Base-by-base conservation (phyloP, 495 filamentous ascomycete genomes). In the Melanomma pulvis-pyrius region DNA sequence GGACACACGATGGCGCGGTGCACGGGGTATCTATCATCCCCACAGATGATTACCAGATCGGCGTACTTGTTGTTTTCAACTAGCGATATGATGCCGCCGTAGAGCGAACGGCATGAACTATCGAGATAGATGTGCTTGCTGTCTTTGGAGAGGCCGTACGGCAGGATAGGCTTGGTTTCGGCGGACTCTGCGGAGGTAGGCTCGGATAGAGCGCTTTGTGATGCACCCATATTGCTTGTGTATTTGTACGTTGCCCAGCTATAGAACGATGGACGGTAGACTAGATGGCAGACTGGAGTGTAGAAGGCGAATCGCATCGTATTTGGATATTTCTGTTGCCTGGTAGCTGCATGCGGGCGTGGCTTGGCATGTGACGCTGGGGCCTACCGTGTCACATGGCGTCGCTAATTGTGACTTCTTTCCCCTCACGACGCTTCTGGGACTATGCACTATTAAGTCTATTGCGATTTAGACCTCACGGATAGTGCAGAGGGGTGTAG, bases 1-100 rank as follows among this genome's bases (percentile, higher is more conserved):
- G 68, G 63, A 51, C 68, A 71, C 1, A 71, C 63, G 44, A 71
- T 59, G 7, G 68, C 63, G 34, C 68, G 59, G 24, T 71, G 68
- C 13, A 71, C 68, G n/a, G 63, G 68, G 34, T 63, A 71, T 8
- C 63, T 51, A 41, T 71, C 63, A 17, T 30, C 29, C 15, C 58
- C 68, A 55, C 57, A 67, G 25, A 67, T 60, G 41, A 67, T 26
- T 2, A 64, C 21, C 19, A 63, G 58, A 51, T 71, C 63, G 6
- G 68, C 52, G 25, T 67, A 71, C 50, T 71, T 71, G 52, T 71
- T 71, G 11, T 60, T 29, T 19, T 67, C 46, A n/a, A 64, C 51
- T 1, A 71, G 58, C 25, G 55, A 58, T 8, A 71, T 36, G 6
- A 59, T 59, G 1, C 68, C 68, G 17, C 53, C 51, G 32, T 71